These are phyloP conservation scores for Choiromyces venosus DNA, from an alignment of 495 filamentous ascomycete genomes.

Conservation along the genomic window DNA sequence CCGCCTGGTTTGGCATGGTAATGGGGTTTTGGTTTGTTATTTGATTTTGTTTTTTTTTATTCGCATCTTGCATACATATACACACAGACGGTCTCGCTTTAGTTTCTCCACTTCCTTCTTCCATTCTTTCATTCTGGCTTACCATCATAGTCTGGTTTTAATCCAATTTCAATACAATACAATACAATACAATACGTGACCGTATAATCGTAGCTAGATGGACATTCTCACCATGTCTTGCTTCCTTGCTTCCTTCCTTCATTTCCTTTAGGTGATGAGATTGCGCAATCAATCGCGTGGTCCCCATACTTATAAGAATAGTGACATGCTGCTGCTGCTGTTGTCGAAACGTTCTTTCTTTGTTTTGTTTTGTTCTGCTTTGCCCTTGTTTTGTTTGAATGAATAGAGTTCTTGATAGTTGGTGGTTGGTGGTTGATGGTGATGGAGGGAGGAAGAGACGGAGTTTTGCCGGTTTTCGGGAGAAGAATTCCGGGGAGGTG, in stretches of 20 bases:
- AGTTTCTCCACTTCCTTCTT: not conserved
- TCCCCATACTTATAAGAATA: not conserved
- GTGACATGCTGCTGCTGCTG: not conserved
- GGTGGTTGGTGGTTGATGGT: not conserved
- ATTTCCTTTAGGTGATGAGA: not conserved
- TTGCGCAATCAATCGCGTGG: too few species aligned
- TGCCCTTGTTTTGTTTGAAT: not conserved
- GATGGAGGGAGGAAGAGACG: not conserved
- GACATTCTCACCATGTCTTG: not conserved
- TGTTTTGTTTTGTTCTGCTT: not conserved
- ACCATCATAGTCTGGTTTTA: not conserved
- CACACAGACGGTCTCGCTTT: not conserved
- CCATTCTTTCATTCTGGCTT: not conserved
- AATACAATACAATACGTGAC: not conserved
- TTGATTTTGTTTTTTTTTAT: too few species aligned
- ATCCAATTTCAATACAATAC: not conserved
- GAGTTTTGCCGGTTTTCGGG: not conserved
- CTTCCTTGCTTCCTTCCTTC: too few species aligned
- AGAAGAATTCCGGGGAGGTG: not conserved
- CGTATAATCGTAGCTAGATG: not conserved
- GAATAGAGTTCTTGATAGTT: not conserved
- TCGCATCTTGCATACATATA: not conserved
- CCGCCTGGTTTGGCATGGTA: not conserved
- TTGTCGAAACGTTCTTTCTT: not conserved
- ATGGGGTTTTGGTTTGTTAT: not conserved